Percentiles rank a stretch among this genome's conserved stretches.
These are phyloP conservation scores for Babesia bovis DNA, from an alignment of 169 alveolate genomes.

Conservation along the genomic window DNA sequence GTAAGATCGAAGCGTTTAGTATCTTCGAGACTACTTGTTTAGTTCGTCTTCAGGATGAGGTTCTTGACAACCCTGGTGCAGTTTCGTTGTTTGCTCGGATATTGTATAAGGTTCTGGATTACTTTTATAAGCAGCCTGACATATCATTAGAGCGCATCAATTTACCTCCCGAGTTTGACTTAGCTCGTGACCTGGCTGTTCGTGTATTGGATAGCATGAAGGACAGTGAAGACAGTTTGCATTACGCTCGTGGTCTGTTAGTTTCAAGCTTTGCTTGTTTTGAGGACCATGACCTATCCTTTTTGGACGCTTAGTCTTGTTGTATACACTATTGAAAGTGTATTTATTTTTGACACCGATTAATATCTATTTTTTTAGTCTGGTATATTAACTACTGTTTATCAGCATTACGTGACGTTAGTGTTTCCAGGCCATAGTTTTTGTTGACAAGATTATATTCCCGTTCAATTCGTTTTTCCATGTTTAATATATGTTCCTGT, in stretches of 20 bases:
- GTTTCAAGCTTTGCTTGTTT: conserved; percentile 1
- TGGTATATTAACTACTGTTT: neutral
- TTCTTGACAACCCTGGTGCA: conserved; percentile 44
- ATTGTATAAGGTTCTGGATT: conserved; percentile 2
- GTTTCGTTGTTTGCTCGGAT: conserved; percentile 18
- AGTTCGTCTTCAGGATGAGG: conserved; percentile 50
- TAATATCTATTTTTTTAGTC: neutral
- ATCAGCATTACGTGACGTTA: neutral
- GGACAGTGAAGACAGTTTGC: neutral
- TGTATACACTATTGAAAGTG: neutral
- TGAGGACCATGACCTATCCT: neutral
- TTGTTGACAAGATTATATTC: too few species aligned
- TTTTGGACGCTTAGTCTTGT: conserved; percentile 5
- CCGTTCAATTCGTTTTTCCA: conserved; percentile 7
- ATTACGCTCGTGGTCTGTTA: conserved; percentile 2
- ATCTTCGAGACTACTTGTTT: conserved; percentile 19
- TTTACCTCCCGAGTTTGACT: conserved; percentile 24
- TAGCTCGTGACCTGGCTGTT: conserved; percentile 29
- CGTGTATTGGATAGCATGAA: conserved; percentile 3
- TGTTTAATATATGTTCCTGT: conserved; percentile 1
- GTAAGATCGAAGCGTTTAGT: neutral
- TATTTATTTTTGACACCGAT: neutral
- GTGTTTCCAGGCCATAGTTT: too few species aligned
- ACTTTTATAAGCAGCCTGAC: conserved; percentile 4
- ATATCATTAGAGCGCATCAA: conserved; percentile 26